A percentile compares a stretch with the other conserved stretches of the same genome.
phyloP scores from a whole-genome alignment of 2,329 filamentous ascomycete genomes.

The Fusarium bulbicola region DNA sequence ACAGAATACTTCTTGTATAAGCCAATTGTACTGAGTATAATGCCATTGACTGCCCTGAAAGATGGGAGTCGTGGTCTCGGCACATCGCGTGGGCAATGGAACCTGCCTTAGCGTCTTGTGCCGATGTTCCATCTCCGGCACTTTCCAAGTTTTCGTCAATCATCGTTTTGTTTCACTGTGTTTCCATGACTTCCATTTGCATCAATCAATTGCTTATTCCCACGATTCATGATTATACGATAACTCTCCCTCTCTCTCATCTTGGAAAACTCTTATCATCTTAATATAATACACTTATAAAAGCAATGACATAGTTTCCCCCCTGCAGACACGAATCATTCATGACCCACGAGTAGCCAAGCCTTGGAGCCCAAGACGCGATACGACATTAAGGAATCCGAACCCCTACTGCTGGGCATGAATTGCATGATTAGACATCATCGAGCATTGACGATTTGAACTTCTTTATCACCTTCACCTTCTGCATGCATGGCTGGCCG shows the following conservation, averaged over 20 bases:
- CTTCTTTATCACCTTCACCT: not conserved
- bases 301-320: constrained; percentile 7
- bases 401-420: constrained; percentile 18
- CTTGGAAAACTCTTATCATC: not conserved
- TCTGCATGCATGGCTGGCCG: constrained; percentile 23
- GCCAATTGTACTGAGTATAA: not conserved
- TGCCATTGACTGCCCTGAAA: not conserved
- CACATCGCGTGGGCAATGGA: constrained; percentile 2
- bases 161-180: not conserved
- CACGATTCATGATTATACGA: not conserved
- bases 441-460: not conserved
- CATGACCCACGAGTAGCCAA: constrained; percentile 22
- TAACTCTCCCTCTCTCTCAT: not conserved
- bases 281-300: not conserved
- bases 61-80: not conserved
- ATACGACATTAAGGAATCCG: constrained; percentile 14
- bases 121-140: constrained; percentile 6
- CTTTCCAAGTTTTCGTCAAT: constrained; percentile 12
- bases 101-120: constrained; percentile 29
- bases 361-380: constrained; percentile 23
- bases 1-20: not conserved
- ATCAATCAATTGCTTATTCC: constrained; percentile 9
- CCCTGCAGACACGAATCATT: constrained; percentile 2
- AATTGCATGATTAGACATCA: constrained; percentile 11
- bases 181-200: not conserved